Conservation (phyloP, 1,284 basidiomycete genomes). For the Trichosporon sp. region DNA sequence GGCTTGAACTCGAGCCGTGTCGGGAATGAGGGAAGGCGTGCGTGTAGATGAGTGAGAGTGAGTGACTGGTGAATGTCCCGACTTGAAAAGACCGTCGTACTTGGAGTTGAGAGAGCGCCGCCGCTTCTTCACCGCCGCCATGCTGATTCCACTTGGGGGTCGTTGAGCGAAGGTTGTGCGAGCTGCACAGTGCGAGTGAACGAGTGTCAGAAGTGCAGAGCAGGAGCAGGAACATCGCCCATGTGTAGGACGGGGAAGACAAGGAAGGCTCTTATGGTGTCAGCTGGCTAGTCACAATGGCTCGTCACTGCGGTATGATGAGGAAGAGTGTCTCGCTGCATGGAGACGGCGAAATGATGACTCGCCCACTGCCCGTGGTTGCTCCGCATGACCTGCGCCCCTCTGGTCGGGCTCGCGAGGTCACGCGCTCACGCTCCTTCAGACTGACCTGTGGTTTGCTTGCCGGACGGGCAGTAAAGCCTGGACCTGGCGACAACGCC, state of each 20-base stretch:
- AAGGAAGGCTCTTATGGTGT: neutral
- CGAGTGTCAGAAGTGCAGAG: too few relatives aligned
- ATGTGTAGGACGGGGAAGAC: too few relatives aligned
- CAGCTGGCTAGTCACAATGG: too few relatives aligned
- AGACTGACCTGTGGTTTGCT: neutral
- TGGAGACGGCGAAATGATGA: neutral
- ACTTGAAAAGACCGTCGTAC: constrained; percentile 3
- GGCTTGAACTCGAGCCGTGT: neutral
- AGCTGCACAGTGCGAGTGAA: too few relatives aligned
- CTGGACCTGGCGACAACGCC: neutral
- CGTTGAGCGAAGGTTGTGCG: too few relatives aligned
- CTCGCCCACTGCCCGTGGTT: neutral
- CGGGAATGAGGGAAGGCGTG: constrained; percentile 2
- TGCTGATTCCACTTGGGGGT: neutral
- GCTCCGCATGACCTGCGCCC: neutral
- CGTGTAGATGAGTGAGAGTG: neutral
- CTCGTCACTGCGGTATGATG: neutral
- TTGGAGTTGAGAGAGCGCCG: neutral
- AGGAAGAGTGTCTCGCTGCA: too few relatives aligned
- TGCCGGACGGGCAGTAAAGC: too few relatives aligned
- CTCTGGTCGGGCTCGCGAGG: neutral
- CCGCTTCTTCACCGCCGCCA: neutral
- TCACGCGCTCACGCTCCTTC: neutral
- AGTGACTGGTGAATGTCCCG: neutral
- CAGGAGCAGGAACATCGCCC: too few relatives aligned